Evolutionary conservation across 1,284 basidiomycete species (phyloP).

Genomic region (Moniliella sp.): DNA sequence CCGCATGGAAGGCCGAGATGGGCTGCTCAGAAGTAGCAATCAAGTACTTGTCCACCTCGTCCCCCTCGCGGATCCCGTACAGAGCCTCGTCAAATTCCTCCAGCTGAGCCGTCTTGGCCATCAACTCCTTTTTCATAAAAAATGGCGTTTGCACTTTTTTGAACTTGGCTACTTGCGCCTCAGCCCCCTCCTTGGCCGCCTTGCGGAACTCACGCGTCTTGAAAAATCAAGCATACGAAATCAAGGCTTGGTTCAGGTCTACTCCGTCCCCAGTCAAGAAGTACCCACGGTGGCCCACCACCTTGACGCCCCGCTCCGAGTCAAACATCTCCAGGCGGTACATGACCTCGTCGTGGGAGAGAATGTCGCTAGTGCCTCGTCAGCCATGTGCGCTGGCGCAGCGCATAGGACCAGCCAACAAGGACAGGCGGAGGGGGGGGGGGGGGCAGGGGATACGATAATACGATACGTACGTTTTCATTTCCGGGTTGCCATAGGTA

Average conservation of each 20-base stretch:
- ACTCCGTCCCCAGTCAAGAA: constrained; percentile 86
- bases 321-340: constrained; percentile 82
- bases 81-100: constrained; percentile 95
- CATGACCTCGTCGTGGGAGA: constrained; percentile 89
- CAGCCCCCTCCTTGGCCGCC: too few species aligned
- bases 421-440: too few species aligned
- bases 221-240: constrained; percentile 89
- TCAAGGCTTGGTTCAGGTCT: constrained; percentile 86
- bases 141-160: constrained; percentile 93
- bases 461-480: too few species aligned
- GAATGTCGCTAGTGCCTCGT: too few species aligned
- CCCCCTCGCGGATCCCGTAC: constrained; percentile 69
- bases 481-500: constrained; percentile 44
- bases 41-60: constrained; percentile 90
- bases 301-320: constrained; percentile 68
- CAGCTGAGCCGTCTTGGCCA: constrained; percentile 90
- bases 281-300: constrained; percentile 84
- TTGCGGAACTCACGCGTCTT: too few species aligned
- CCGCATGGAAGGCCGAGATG: constrained; percentile 78
- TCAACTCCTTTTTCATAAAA: constrained; percentile 92
- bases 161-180: constrained; percentile 53
- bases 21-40: constrained; percentile 97
- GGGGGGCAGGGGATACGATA: too few species aligned
- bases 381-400: too few species aligned
- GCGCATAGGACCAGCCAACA: too few species aligned